Percentiles rank a stretch among this genome's conserved stretches.
Conservation (phyloP, 2,329 filamentous ascomycete species). For the Cladophialophora immunda region DNA sequence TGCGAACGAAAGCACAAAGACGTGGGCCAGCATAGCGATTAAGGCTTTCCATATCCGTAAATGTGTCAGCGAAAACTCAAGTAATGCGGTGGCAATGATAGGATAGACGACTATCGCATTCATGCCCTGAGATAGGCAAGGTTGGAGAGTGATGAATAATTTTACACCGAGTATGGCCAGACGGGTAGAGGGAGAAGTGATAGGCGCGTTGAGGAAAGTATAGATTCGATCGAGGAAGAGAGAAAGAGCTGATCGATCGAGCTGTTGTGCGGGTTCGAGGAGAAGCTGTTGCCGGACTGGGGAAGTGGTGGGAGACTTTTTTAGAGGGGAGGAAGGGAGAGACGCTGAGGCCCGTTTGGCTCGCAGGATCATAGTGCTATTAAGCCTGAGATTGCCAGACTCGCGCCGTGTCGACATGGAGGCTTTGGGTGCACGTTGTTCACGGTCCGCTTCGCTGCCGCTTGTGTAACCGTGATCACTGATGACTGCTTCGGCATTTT, state of each 20-base stretch:
- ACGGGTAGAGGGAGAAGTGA: constrained; percentile 27
- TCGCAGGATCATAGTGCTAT: constrained; percentile 26
- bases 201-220: constrained; percentile 14
- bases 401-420: constrained; percentile 8
- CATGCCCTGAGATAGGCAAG: constrained; percentile 36
- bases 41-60: constrained; percentile 35
- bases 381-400: constrained; percentile 14
- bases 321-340: constrained; percentile 17
- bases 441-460: constrained; percentile 23
- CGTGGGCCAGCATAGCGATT: constrained; percentile 30
- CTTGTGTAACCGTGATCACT: constrained; percentile 19
- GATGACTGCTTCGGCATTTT: constrained; percentile 2
- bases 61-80: constrained; percentile 36
- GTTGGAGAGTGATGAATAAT: constrained; percentile 37
- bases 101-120: constrained; percentile 39
- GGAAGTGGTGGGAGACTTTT: constrained; percentile 25
- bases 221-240: constrained; percentile 2
- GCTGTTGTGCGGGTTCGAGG: constrained; percentile 29
- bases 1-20: constrained; percentile 31
- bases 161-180: constrained; percentile 36
- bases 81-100: constrained; percentile 33
- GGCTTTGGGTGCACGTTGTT: not conserved
- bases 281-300: constrained; percentile 35
- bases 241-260: not conserved
- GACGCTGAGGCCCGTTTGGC: constrained; percentile 25